Evolutionary conservation across 1,139 yeast genomes (phyloP).

Genomic region (Zygoascus sp.): DNA sequence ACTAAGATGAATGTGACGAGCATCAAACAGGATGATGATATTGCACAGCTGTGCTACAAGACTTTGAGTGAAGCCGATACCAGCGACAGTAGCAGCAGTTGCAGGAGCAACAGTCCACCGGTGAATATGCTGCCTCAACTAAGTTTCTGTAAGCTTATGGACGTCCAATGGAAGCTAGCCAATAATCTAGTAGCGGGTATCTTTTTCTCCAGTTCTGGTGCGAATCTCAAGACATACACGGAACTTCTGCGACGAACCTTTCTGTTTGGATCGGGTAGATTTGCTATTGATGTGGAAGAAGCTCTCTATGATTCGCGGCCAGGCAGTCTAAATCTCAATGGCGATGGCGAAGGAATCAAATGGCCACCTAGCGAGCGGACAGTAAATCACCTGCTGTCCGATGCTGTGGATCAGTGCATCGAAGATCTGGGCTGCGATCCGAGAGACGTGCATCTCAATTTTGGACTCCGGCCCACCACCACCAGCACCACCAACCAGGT

Average conservation of each 20-base stretch:
- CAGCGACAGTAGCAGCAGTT: constrained; percentile 10
- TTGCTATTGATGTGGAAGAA: constrained; percentile 19
- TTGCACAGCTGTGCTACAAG: not conserved
- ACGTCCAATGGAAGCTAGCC: constrained; percentile 19
- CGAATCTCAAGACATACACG: constrained; percentile 16
- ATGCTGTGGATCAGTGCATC: constrained; percentile 16
- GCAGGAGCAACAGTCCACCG: constrained; percentile 11
- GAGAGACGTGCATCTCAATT: constrained; percentile 18
- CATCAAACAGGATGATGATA: not conserved
- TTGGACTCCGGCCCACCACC: too few species aligned
- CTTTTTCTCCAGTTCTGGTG: constrained; percentile 13
- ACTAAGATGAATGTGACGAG: not conserved
- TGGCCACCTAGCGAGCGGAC: constrained; percentile 24
- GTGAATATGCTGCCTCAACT: constrained; percentile 19
- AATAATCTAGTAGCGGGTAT: constrained; percentile 20
- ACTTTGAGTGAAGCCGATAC: constrained; percentile 8
- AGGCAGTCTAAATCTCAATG: constrained; percentile 16
- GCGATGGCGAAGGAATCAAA: not conserved
- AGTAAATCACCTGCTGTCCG: constrained; percentile 19
- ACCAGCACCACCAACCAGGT: too few species aligned
- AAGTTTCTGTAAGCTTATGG: constrained; percentile 17
- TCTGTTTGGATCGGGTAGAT: constrained; percentile 21
- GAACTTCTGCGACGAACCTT: constrained; percentile 16
- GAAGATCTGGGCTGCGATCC: constrained; percentile 11
- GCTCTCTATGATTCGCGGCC: constrained; percentile 18